Evolutionary conservation across 371 early-diverging fungal genomes (phyloP), one percentile per base, ranked within the genome.

Genomic region (Phascolomyces articulosus): DNA sequence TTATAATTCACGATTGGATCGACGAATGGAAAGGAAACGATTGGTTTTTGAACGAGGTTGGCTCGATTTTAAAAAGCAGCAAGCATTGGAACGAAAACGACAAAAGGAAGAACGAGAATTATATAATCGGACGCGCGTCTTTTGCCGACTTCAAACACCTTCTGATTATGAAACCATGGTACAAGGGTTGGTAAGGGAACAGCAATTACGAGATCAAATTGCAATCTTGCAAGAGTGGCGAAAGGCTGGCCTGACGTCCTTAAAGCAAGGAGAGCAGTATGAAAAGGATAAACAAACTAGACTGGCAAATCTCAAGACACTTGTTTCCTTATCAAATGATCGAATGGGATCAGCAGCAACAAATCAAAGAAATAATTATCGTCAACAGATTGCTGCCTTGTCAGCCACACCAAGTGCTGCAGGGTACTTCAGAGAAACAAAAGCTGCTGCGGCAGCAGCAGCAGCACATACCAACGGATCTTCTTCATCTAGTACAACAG

Each of bases 221-320:
- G 84, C 90, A n/a, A 87, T 92, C 67, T 79, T 96, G 40, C 96
- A 96, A 74, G 95, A 95, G 71, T 96, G 89, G 84, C 86, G 96
- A 31, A 85, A 91, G 66, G 94, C 93, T 71, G 98, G 98, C 27
- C 83, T 96, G 38, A 90, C 90, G 9, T 87, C 91, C 0, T 69
- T 89, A 4, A 79, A 78, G n/a, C 91, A 93, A 40, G 94, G 91
- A 1, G 83, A 84, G 20, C 87, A 86, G 40, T 96, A 92, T 67
- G 91, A 90, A 55, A 70, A 77, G 21, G 85, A 86, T 31, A 91
- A 88, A 57, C 73, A 78, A 16, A 74, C 81, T 38, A 67, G 79
- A 24, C 59, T 79, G 18, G 67, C 68, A 1, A 77, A 79, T 24
- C 57, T 82, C 40, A 82, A 82, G 67, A 75, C 75, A 23, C 60